Evolutionary conservation across 768 basidiomycete species (phyloP).

Genomic region (Strobilomyces dryophilus): DNA sequence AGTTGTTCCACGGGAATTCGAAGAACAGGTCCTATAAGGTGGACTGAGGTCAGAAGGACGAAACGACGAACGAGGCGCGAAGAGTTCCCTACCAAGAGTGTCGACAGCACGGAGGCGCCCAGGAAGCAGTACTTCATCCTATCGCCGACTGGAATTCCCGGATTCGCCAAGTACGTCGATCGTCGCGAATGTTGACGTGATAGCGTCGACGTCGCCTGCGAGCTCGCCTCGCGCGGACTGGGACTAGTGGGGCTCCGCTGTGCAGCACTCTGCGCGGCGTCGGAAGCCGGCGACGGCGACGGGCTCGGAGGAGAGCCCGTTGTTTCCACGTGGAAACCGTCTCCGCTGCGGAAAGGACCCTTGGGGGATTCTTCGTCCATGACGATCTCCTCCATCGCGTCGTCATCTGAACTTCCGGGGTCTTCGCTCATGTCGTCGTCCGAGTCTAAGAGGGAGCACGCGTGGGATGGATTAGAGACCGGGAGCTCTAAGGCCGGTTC

Average conservation of each 20-base stretch:
- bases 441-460: slow-evolving; percentile 55
- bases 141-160: slow-evolving; percentile 65
- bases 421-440: slow-evolving; percentile 78
- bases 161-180: slow-evolving; percentile 30
- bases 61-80: neutral
- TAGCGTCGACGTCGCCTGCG: slow-evolving; percentile 36
- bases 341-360: slow-evolving; percentile 21
- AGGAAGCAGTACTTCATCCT: slow-evolving; percentile 75
- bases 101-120: slow-evolving; percentile 66
- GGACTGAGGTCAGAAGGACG: neutral
- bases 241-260: slow-evolving; percentile 24
- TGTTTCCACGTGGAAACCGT: slow-evolving; percentile 31
- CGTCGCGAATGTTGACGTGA: slow-evolving; percentile 58
- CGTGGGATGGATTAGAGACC: slow-evolving; percentile 49
- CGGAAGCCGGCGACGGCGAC: slow-evolving; percentile 28
- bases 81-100: slow-evolving; percentile 62
- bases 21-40: slow-evolving; percentile 78
- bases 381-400: slow-evolving; percentile 77
- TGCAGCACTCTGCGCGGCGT: slow-evolving; percentile 25
- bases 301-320: slow-evolving; percentile 29
- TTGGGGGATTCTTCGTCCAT: slow-evolving; percentile 61
- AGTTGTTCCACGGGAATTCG: slow-evolving; percentile 96
- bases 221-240: slow-evolving; percentile 28
- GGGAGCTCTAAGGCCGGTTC: slow-evolving; percentile 69
- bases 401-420: slow-evolving; percentile 73